Percentiles rank a stretch among this genome's conserved stretches.
Evolutionary conservation across 371 early-diverging fungal species (phyloP).

Genomic region (Zychaea mexicana): DNA sequence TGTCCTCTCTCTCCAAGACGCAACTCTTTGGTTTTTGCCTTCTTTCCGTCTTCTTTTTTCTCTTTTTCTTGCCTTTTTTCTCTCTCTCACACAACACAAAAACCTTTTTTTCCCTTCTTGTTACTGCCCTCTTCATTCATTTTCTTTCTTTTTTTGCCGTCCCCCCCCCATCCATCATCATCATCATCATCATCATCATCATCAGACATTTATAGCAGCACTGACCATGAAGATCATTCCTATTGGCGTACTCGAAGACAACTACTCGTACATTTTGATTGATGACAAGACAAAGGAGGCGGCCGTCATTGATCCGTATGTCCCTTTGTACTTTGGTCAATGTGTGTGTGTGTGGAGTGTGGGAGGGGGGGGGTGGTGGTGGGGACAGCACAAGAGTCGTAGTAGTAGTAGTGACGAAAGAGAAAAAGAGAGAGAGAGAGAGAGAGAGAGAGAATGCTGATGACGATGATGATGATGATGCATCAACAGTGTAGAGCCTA

Average conservation of each 20-base stretch:
- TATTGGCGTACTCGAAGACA: slow-evolving; percentile 28
- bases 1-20: not conserved
- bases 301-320: slow-evolving; percentile 61
- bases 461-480: not conserved
- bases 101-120: not conserved
- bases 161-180: not conserved
- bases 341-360: too few relatives aligned
- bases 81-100: not conserved
- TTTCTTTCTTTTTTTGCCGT: not conserved
- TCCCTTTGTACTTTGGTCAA: not conserved
- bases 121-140: not conserved
- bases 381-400: not conserved
- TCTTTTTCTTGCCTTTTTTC: not conserved
- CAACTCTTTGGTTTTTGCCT: not conserved
- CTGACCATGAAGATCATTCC: slow-evolving; percentile 29
- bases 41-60: slow-evolving; percentile 4
- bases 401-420: not conserved
- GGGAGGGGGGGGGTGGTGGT: not conserved
- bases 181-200: too few relatives aligned
- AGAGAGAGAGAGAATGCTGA: not conserved
- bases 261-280: slow-evolving; percentile 77
- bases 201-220: not conserved
- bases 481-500: slow-evolving; percentile 46
- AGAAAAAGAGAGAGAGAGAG: not conserved
- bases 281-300: slow-evolving; percentile 68